Conservation (phyloP, 116 monocot genomes). For the Posidonia oceanica region DNA sequence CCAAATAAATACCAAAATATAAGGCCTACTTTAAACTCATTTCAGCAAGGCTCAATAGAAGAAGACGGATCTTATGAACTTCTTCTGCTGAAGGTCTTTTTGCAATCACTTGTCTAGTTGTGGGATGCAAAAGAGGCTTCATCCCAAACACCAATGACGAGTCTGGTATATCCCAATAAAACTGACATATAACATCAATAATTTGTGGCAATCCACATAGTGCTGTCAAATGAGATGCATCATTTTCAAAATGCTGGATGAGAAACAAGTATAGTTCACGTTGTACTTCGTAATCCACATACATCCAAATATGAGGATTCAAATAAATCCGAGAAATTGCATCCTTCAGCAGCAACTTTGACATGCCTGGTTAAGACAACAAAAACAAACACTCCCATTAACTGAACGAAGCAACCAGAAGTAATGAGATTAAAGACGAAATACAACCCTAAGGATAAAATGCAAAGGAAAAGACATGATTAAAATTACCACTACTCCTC, state of each 20-base stretch:
- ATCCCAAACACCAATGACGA: constrained; percentile 25
- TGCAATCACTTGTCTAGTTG: constrained; percentile 50
- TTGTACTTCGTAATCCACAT: constrained; percentile 85
- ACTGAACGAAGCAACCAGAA: background rate
- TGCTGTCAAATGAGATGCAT: constrained; percentile 32
- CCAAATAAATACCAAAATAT: background rate
- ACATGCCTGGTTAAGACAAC: constrained; percentile 39
- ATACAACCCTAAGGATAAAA: background rate
- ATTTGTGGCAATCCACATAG: constrained; percentile 62
- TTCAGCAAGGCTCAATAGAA: constrained; percentile 87
- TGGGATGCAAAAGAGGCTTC: constrained; percentile 50
- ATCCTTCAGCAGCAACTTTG: constrained; percentile 71
- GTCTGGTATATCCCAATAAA: constrained; percentile 82
- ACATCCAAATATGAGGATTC: constrained; percentile 89
- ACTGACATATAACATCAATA: constrained; percentile 69
- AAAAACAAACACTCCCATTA: background rate
- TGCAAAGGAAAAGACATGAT: background rate
- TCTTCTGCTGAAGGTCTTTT: constrained; percentile 62
- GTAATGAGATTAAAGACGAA: background rate
- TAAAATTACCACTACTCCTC: constrained; percentile 50
- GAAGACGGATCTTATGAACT: constrained; percentile 84
- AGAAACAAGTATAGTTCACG: constrained; percentile 89
- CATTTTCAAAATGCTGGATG: constrained; percentile 77
- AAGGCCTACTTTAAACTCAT: constrained; percentile 67
- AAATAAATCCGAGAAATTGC: constrained; percentile 72